Evolutionary conservation across 768 basidiomycete genomes (phyloP).

Genomic region (Tulasnella calospora): DNA sequence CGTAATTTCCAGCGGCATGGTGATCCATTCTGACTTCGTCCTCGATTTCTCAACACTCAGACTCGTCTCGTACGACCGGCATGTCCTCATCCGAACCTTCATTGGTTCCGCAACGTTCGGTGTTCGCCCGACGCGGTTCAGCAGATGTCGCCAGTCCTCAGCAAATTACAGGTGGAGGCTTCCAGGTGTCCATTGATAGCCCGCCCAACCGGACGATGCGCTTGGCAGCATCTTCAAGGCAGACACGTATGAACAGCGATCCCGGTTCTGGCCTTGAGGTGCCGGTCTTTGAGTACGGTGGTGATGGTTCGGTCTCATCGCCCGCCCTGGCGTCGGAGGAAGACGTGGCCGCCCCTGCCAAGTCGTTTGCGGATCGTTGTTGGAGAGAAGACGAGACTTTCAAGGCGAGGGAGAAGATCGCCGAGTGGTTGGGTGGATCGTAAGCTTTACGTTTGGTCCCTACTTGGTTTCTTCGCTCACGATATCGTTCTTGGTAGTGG

Average conservation of each 20-base stretch:
- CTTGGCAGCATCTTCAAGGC: not conserved
- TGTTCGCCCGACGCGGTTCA: not conserved
- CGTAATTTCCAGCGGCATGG: not conserved
- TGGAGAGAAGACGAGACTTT: slow-evolving; percentile 85
- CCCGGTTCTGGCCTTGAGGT: slow-evolving; percentile 16
- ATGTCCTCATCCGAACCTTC: slow-evolving; percentile 15
- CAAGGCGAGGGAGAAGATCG: slow-evolving; percentile 83
- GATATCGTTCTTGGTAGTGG: slow-evolving; percentile 46
- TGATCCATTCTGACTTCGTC: not conserved
- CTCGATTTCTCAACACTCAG: not conserved
- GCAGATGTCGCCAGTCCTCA: not conserved
- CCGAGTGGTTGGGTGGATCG: slow-evolving; percentile 92
- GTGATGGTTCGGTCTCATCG: not conserved
- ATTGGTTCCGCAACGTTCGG: not conserved
- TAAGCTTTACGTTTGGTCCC: slow-evolving; percentile 45
- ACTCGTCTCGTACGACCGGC: not conserved
- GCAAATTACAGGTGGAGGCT: not conserved
- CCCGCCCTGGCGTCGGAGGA: slow-evolving; percentile 29
- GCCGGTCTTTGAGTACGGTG: slow-evolving; percentile 7
- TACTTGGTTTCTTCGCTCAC: slow-evolving; percentile 7
- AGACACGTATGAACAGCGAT: not conserved
- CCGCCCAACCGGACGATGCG: slow-evolving; percentile 10
- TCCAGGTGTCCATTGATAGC: slow-evolving; percentile 13
- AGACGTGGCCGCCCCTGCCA: slow-evolving; percentile 60
- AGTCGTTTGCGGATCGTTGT: slow-evolving; percentile 69